Evolutionary conservation across 371 early-diverging fungal species (phyloP).

Genomic region (Rhizomucor pusillus): DNA sequence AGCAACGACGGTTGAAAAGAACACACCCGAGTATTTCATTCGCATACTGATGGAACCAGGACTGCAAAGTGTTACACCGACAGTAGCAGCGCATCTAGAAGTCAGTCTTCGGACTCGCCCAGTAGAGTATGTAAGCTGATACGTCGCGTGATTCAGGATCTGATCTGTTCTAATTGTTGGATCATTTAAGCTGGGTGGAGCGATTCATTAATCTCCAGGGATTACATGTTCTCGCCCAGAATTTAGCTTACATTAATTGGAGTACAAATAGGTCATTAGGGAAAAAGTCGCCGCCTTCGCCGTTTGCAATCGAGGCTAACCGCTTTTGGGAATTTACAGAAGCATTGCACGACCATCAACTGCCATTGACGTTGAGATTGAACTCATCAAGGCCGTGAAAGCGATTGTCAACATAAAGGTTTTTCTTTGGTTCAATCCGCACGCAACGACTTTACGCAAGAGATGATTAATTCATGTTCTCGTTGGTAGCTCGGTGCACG

Average conservation of each 20-base stretch:
- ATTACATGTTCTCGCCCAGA: conserved; percentile 56
- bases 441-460: neutral
- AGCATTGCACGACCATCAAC: conserved; percentile 28
- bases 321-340: conserved; percentile 22
- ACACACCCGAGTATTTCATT: conserved; percentile 44
- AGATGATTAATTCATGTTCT: conserved; percentile 1
- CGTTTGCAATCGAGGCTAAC: neutral
- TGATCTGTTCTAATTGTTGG: neutral
- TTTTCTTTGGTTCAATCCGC: neutral
- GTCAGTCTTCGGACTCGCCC: conserved; percentile 44
- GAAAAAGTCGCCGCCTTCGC: no score
- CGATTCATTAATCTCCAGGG: conserved; percentile 70
- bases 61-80: conserved; percentile 34
- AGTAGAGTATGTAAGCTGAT: conserved; percentile 29
- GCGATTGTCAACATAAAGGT: conserved; percentile 63
- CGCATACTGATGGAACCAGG: conserved; percentile 40
- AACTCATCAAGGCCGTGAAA: conserved; percentile 73
- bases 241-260: conserved; percentile 52
- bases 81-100: conserved; percentile 38
- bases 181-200: conserved; percentile 32
- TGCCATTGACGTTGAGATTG: conserved; percentile 67
- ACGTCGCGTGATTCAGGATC: neutral
- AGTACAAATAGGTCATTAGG: conserved; percentile 31
- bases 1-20: conserved; percentile 17
- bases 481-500: conserved; percentile 57